Evolutionary conservation across 2,329 filamentous ascomycete genomes (phyloP).

Genomic region (Metarhizium robertsii): DNA sequence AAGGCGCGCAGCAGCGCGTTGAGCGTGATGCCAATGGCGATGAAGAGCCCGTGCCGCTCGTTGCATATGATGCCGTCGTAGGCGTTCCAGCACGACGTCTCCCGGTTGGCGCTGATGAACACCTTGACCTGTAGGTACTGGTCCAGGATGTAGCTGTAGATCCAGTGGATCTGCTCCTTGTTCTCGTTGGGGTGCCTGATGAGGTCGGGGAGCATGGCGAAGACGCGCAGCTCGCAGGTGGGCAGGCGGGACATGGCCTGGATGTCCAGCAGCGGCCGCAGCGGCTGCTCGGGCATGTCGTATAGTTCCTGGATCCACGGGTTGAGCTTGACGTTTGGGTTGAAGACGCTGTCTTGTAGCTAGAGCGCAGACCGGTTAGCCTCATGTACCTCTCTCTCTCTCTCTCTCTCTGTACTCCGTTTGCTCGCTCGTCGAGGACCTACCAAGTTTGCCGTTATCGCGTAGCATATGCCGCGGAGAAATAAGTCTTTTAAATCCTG

Average conservation of each 20-base stretch:
- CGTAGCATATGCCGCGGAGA: background rate
- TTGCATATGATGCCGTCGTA: background rate
- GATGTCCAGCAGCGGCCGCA: background rate
- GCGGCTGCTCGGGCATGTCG: background rate
- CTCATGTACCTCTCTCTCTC: too few relatives aligned
- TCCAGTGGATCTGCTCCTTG: background rate
- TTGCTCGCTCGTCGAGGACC: background rate
- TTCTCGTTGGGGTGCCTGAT: background rate
- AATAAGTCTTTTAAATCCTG: background rate
- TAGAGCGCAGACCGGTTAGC: background rate
- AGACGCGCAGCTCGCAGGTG: background rate
- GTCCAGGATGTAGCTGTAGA: background rate
- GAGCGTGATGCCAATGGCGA: background rate
- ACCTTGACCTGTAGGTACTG: background rate
- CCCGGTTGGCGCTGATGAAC: background rate
- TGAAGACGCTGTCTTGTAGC: background rate
- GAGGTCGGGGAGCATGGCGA: background rate
- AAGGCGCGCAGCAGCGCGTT: background rate
- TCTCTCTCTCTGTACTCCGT: too few relatives aligned
- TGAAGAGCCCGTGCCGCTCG: background rate
- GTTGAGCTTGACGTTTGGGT: background rate
- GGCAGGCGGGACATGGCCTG: background rate
- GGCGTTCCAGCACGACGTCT: background rate
- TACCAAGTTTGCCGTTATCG: background rate
- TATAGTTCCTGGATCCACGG: background rate